Conservation (phyloP, 2,329 filamentous ascomycete genomes). For the Stromatinia cepivora region DNA sequence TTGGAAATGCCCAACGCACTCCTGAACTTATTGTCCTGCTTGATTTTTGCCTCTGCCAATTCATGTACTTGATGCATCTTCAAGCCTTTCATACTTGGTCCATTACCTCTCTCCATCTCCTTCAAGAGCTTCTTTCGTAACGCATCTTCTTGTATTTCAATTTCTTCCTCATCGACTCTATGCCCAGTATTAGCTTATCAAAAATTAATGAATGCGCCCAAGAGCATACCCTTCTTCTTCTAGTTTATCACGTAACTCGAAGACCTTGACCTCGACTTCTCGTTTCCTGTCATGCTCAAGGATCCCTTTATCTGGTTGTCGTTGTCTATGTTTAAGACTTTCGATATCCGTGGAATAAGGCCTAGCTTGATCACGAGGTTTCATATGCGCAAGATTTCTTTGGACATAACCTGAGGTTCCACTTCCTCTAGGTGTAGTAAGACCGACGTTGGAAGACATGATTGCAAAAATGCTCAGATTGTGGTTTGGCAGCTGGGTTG, state of each 20-base stretch:
- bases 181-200: conserved; percentile 18
- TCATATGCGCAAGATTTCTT: conserved; percentile 87
- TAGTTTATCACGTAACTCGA: conserved; percentile 85
- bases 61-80: conserved; percentile 97
- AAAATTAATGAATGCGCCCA: not conserved
- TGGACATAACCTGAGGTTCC: conserved; percentile 98
- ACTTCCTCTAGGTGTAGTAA: conserved; percentile 89
- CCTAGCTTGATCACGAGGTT: conserved; percentile 66
- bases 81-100: conserved; percentile 56
- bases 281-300: conserved; percentile 91
- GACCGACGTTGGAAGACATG: conserved; percentile 98
- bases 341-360: conserved; percentile 73
- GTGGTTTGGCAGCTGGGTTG: not conserved
- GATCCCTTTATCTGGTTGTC: conserved; percentile 88
- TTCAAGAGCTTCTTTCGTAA: conserved; percentile 62
- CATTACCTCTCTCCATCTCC: conserved; percentile 43
- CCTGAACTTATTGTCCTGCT: conserved; percentile 86
- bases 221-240: conserved; percentile 76
- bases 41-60: conserved; percentile 91
- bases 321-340: conserved; percentile 69
- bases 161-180: conserved; percentile 84
- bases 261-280: conserved; percentile 88
- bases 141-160: conserved; percentile 71
- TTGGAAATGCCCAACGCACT: conserved; percentile 84
- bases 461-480: not conserved